Base-by-base conservation (phyloP, 2,329 filamentous ascomycete genomes). In the Myriosclerotinia duriaeana region DNA sequence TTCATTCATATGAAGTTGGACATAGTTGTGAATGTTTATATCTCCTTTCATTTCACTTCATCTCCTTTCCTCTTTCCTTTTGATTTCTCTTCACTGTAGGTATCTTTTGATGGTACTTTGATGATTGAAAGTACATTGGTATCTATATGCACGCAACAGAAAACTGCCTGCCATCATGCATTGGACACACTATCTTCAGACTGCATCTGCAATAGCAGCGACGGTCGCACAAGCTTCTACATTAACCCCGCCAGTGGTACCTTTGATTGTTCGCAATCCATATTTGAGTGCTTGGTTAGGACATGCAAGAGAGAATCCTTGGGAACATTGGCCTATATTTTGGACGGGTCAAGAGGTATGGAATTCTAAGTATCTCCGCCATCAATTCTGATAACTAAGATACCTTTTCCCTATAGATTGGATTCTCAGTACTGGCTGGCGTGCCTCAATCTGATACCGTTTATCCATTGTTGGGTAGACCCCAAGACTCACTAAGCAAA, bases 241-340 rank as follows among this genome's bases (percentile, higher is more conserved):
- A 5, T 78, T 87, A 54, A 84, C 81, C 2, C 85, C 85, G 8
- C 82, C 84, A 3, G 84, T 86, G 9, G 73, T 87, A 52, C 85
- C 85, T 11, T 77, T 87, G 66, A 79, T 84, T 66, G 85, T 87
- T 36, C 81, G 85, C 53, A 87, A 85, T 71, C 85, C 85, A 9
- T 87, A 87, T 71, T 75, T 87, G 66, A 87, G 84, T 74, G 81
- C 84, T 44, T 87, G 85, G 85, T 75, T 92, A 66, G 81, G 82
- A 58, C 83, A 85, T 77, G 90, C 91, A 52, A 84, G 92, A 71
- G 84, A 89, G 66, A 83, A 83, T 55, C 92, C 92, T 2, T 96
- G 92, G 92, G 84, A 87, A 64, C 85, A 86, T 78, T 96, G 92
- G 92, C 92, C 92, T 34, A 94, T 94, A 77, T 93, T 93, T 77